These are phyloP conservation scores for Grosmannia serpens DNA, from an alignment of 2,329 filamentous ascomycete genomes.

Conservation along the genomic window DNA sequence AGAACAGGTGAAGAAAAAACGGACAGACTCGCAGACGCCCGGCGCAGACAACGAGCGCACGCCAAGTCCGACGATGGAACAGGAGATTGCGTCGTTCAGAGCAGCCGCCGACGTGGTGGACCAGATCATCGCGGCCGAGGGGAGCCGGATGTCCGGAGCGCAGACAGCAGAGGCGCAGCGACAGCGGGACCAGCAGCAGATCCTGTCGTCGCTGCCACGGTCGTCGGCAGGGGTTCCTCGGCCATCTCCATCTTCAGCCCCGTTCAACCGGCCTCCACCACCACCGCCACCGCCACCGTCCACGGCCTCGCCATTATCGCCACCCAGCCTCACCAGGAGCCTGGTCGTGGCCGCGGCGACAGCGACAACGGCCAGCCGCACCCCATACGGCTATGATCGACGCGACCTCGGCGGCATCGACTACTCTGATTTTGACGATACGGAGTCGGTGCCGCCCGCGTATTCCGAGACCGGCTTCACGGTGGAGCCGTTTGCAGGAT, in stretches of 20 bases:
- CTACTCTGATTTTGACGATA: conserved; percentile 14
- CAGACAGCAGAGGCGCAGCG: conserved; percentile 13
- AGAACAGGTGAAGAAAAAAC: background rate
- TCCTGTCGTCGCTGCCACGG: background rate
- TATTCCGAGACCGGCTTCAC: conserved; percentile 23
- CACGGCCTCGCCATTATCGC: background rate
- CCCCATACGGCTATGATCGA: background rate
- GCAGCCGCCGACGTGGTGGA: conserved; percentile 33
- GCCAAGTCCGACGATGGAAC: conserved; percentile 28
- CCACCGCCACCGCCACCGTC: conserved; percentile 2
- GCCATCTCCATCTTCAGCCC: background rate
- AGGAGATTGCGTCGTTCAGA: conserved; percentile 37
- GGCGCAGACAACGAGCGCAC: background rate
- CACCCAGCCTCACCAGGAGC: too few species aligned
- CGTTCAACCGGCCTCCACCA: background rate
- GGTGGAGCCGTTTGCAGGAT: background rate
- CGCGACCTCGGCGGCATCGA: conserved; percentile 3
- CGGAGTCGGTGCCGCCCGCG: conserved; percentile 30
- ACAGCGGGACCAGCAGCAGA: conserved; percentile 5
- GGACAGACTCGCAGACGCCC: background rate
- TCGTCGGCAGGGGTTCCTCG: background rate
- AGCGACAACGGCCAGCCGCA: background rate
- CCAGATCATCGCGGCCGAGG: conserved; percentile 33
- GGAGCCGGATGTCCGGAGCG: conserved; percentile 16
- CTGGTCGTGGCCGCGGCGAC: too few species aligned